Evolutionary conservation across 1,284 basidiomycete species (phyloP), one percentile per base, ranked within the genome.

Genomic region (Earliella scabrosa): DNA sequence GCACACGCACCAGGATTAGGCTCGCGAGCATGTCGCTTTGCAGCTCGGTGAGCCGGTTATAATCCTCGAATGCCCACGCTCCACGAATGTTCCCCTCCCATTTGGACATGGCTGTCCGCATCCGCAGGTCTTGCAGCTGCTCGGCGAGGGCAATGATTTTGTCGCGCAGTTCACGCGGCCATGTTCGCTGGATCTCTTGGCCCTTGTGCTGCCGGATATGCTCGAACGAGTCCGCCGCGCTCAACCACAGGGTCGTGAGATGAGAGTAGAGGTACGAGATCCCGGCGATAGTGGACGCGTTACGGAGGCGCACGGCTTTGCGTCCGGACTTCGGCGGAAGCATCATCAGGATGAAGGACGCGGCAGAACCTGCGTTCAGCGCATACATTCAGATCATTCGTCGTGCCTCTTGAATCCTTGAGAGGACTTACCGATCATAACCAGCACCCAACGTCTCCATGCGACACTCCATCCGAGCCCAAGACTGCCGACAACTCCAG

Each of bases 381-480:
- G 16, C n/a, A 29, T 31, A 46, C n/a, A n/a, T 10, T 47, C 16
- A 4, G 48, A 10, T 43, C 16, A 29, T 14, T 48, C 21, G 21
- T 34, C n/a, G 27, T 16, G 32, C 10, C 5, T 18, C 32, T 45
- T 38, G 23, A 51, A n/a, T 23, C 31, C 24, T 18, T n/a, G 34
- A 32, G 24, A 45, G 20, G 16, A 48, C 68, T 51, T 55, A 76
- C 80, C 81, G 46, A 82, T 79, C 49, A 77, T 66, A 32, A 82
- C 79, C 14, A 78, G 65, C 2, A 77, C 70, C 64, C 73, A 78
- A 62, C 85, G 73, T 55, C 75, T 73, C 75, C 85, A 86, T 0
- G 83, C 81, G 9, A 87, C 72, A 1, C 68, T 63, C 66, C 80
- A 83, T 1, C 86, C 86, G 7, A 77, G 68, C 18, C 85, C 86